These are phyloP conservation scores for Aspergillus sp. DNA, from an alignment of 2,329 filamentous ascomycete genomes.

Conservation along the genomic window DNA sequence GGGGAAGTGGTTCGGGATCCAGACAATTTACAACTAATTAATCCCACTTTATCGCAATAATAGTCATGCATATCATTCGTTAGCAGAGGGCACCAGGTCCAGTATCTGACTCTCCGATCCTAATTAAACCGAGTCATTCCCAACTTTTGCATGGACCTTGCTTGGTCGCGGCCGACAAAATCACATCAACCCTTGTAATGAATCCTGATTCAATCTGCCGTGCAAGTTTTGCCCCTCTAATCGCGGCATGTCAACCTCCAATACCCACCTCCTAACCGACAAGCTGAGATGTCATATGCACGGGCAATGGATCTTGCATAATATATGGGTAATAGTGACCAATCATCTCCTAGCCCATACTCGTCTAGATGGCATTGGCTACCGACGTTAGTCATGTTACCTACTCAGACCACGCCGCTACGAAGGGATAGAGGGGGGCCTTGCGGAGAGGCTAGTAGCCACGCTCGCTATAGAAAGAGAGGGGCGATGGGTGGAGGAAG, in stretches of 20 bases:
- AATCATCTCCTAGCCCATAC: constrained; percentile 17
- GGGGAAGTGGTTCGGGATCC: not conserved
- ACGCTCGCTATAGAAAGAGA: not conserved
- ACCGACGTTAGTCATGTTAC: constrained; percentile 6
- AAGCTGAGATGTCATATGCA: constrained; percentile 39
- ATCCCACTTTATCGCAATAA: constrained; percentile 1
- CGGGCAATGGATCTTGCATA: constrained; percentile 25
- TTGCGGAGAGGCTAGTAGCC: too few species aligned
- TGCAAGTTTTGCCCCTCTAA: constrained; percentile 2
- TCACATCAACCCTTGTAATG: not conserved
- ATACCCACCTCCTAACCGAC: constrained; percentile 17
- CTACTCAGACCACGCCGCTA: constrained; percentile 3
- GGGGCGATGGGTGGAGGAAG: not conserved
- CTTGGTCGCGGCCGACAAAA: not conserved
- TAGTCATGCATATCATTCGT: constrained; percentile 3
- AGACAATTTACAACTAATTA: constrained; percentile 1
- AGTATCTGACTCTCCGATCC: not conserved
- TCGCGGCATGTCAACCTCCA: constrained; percentile 16
- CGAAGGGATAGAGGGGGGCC: not conserved
- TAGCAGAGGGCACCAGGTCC: not conserved
- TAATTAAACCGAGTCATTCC: constrained; percentile 4
- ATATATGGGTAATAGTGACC: constrained; percentile 16
- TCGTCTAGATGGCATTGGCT: constrained; percentile 14
- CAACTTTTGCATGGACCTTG: not conserved
- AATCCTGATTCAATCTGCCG: not conserved